A percentile compares a stretch with the other conserved stretches of the same genome.
Evolutionary conservation across 352 stramenopile species (phyloP).

Genomic region (Phytophthora multivora): DNA sequence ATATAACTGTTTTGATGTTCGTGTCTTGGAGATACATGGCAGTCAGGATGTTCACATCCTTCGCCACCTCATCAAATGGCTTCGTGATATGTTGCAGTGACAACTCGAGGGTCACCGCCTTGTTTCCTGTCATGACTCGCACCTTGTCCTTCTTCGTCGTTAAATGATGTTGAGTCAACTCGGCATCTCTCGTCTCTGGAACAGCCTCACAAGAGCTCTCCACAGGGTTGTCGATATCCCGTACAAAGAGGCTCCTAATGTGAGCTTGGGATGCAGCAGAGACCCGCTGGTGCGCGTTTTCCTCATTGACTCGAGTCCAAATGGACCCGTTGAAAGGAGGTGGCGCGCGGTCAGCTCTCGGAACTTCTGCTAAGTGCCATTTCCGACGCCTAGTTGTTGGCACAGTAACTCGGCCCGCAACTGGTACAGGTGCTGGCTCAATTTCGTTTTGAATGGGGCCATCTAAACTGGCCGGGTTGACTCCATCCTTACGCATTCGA

Average conservation of each 20-base stretch:
- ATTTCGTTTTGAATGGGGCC: background rate
- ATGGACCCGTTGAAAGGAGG: constrained; percentile 16
- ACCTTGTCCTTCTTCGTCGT: constrained; percentile 11
- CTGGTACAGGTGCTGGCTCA: background rate
- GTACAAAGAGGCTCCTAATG: constrained; percentile 19
- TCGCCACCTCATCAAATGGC: constrained; percentile 21
- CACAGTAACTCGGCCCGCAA: background rate
- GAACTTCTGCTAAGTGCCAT: constrained; percentile 32
- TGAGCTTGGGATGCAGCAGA: constrained; percentile 6
- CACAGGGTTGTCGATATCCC: background rate
- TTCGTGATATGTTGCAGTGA: constrained; percentile 18
- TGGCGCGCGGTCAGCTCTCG: constrained; percentile 13
- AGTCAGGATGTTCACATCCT: constrained; percentile 33
- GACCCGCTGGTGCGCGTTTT: constrained; percentile 15
- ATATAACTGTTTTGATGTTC: constrained; percentile 34
- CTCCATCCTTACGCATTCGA: constrained; percentile 28
- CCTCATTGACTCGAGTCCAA: constrained; percentile 20
- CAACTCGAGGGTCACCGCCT: constrained; percentile 32
- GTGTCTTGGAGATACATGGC: constrained; percentile 32
- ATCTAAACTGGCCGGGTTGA: constrained; percentile 17
- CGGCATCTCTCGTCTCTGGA: background rate
- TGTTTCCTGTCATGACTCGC: constrained; percentile 28
- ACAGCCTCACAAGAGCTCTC: constrained; percentile 3
- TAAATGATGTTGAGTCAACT: background rate
- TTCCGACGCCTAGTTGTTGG: constrained; percentile 14